Conservation (phyloP, 2,329 filamentous ascomycete genomes). For the Fusarium paranaense region DNA sequence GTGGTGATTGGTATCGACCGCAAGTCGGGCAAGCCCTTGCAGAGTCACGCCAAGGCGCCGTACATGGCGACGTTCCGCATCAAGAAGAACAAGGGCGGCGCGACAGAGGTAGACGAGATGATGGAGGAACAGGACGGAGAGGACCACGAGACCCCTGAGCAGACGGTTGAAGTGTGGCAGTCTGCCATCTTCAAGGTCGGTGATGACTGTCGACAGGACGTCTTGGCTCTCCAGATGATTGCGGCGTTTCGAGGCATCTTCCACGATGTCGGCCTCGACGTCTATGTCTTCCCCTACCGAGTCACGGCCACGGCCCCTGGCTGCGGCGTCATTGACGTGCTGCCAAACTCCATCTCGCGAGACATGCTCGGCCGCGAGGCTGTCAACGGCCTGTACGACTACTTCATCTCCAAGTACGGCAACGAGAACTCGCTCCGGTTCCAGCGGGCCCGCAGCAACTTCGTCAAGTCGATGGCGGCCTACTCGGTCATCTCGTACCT, state of each 20-base stretch:
- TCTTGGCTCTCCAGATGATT: conserved; percentile 97
- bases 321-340: conserved; percentile 96
- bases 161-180: conserved; percentile 95
- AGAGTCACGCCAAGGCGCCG: conserved; percentile 97
- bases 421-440: conserved; percentile 95
- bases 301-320: conserved; percentile 97
- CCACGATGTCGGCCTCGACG: conserved; percentile 92
- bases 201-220: conserved; percentile 97
- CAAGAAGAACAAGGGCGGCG: conserved; percentile 76
- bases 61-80: conserved; percentile 99
- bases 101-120: conserved; percentile 65
- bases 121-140: conserved; percentile 60
- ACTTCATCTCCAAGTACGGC: conserved; percentile 97
- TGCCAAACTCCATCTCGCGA: conserved; percentile 96
- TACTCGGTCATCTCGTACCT: conserved; percentile 98
- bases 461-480: conserved; percentile 99
- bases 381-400: conserved; percentile 97
- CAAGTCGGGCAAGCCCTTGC: conserved; percentile 96
- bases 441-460: conserved; percentile 95
- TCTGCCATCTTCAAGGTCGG: conserved; percentile 99
- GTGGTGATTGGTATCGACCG: conserved; percentile 98
- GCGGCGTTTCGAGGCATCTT: conserved; percentile 97
- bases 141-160: conserved; percentile 49
- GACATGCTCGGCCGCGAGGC: conserved; percentile 99
- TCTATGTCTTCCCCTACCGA: conserved; percentile 96